Base-by-base conservation (phyloP, 371 early-diverging fungal species). In the Mortierella sp. region DNA sequence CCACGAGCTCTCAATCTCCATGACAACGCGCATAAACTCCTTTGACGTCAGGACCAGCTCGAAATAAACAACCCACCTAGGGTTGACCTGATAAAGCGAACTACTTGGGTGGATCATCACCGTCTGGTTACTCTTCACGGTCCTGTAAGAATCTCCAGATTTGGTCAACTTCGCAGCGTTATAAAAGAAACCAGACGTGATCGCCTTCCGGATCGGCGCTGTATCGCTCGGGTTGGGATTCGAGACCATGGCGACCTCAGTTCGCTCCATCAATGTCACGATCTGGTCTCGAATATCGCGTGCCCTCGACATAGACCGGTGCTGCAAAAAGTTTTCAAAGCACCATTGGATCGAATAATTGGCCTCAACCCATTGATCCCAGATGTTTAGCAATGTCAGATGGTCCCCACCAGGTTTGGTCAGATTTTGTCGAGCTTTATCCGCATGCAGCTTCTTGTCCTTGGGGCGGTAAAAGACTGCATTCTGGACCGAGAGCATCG, bases 271-370 rank as follows among this genome's bases (percentile, higher is more conserved):
- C 50, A 98, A 80, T 6, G 90, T 91, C 11, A 96, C 87, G 30
- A 99, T 83, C 79, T 99, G 99, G 68, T 98, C 98, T 2, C 99
- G 91, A 17, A 98, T 91, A 72, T 96, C 95, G 51, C 95, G 89
- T 4, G 97, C 98, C 14, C 94, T 87, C 30, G 90, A 92, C 88
- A 99, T 86, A 32, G 96, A 92, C 31, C 94, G 87, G 70, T 94
- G 89, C 72, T 98, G 97, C 60, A 98, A 88, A 82, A 93, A 99
- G 80, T 98, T 97, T 64, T 98, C 97, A 67, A 89, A 90, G 82
- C 98, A 98, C 97, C 97, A 99, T 62, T 93, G 92, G 56, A 90
- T 90, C 39, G 94, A 93, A 78, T 91, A 98, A 64, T 94, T 94
- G 4, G 95, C 91, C 63, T 97, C 97, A 5, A 94, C 95, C 94